Conservation (phyloP, 2,329 filamentous ascomycete species). For the Curvularia hawaiiensis region DNA sequence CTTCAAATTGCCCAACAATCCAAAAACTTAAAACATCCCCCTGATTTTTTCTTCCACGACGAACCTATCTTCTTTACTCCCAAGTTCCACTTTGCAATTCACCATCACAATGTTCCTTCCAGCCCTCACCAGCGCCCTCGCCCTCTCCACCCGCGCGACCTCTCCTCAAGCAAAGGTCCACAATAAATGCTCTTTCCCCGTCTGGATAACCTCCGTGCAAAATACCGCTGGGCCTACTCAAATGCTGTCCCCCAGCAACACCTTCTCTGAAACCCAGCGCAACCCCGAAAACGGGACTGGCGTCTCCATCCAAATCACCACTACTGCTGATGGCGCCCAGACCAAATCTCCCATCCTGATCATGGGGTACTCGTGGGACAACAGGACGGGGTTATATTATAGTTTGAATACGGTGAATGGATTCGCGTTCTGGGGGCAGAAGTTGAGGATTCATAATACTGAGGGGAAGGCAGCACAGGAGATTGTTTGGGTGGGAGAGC, state of each 20-base stretch:
- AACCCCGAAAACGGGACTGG: slow-evolving; percentile 17
- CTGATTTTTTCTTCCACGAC: slow-evolving; percentile 1
- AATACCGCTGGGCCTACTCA: background rate
- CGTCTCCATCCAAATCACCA: slow-evolving; percentile 34
- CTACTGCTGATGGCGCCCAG: slow-evolving; percentile 18
- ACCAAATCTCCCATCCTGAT: slow-evolving; percentile 24
- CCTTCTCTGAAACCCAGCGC: slow-evolving; percentile 24
- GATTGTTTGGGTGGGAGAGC: slow-evolving; percentile 26
- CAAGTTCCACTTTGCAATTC: background rate
- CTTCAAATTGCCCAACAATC: background rate
- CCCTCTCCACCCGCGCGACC: slow-evolving; percentile 19
- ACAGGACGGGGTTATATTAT: slow-evolving; percentile 28
- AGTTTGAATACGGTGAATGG: slow-evolving; percentile 26
- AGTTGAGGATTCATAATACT: slow-evolving; percentile 20
- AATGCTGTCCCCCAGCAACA: slow-evolving; percentile 8
- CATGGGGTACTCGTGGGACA: slow-evolving; percentile 30
- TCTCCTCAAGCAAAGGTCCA: slow-evolving; percentile 23
- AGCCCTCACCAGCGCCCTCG: slow-evolving; percentile 20
- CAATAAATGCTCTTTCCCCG: slow-evolving; percentile 33
- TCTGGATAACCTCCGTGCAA: slow-evolving; percentile 32
- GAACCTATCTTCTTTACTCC: background rate
- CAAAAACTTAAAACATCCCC: background rate
- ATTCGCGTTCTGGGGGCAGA: slow-evolving; percentile 28
- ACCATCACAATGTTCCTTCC: slow-evolving; percentile 24
- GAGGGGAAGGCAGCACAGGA: slow-evolving; percentile 10